phyloP scores from a whole-genome alignment of 257 asterid species.

The Capsicum pubescens region DNA sequence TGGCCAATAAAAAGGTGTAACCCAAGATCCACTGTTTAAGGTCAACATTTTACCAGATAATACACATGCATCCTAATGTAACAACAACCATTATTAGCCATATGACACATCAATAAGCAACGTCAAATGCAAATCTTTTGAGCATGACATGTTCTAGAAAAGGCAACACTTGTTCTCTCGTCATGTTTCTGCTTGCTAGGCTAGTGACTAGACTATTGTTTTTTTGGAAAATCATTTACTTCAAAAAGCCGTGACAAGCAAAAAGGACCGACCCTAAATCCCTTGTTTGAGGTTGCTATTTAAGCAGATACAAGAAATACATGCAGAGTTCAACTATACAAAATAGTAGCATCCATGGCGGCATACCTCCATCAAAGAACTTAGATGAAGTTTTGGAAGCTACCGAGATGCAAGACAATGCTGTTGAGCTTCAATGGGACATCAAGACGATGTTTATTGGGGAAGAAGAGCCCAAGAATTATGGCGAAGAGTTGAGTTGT shows the following conservation, averaged over 20 bases:
- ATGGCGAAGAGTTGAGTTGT: not conserved
- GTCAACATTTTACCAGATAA: slow-evolving; percentile 15
- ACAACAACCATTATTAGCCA: not conserved
- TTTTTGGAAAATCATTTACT: slow-evolving; percentile 13
- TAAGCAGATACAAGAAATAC: slow-evolving; percentile 4
- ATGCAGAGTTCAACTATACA: not conserved
- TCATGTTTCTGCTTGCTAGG: not conserved
- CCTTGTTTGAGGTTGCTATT: not conserved
- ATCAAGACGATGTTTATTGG: not conserved
- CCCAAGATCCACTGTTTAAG: not conserved
- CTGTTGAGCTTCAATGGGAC: not conserved
- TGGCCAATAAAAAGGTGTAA: not conserved
- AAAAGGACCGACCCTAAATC: not conserved
- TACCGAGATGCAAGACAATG: not conserved
- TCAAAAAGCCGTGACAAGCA: not conserved
- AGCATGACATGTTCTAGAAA: not conserved
- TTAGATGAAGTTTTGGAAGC: not conserved
- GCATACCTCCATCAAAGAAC: not conserved
- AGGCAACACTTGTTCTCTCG: not conserved
- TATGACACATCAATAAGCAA: slow-evolving; percentile 3
- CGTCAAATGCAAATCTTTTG: not conserved
- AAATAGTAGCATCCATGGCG: not conserved
- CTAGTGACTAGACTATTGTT: not conserved
- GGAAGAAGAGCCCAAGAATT: not conserved
- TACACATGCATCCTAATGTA: not conserved